Base-by-base conservation (phyloP, 176 grass and related monocot genomes). In the Carex myosuroides region DNA sequence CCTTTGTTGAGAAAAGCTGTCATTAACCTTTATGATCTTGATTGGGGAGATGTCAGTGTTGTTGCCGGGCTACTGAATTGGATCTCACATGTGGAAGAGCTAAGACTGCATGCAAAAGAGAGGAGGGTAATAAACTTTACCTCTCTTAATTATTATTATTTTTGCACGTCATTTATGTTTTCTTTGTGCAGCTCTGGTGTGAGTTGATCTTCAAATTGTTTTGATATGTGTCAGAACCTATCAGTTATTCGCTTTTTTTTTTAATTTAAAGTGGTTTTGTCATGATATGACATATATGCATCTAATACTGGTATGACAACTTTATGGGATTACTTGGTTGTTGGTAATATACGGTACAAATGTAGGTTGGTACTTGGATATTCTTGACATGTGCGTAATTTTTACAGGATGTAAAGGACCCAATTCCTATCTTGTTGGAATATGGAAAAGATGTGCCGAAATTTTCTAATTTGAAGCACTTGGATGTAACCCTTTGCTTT, bases 381-480 rank as follows among this genome's bases (percentile, higher is more conserved):
- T 48, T 73, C n/a, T 46, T n/a, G 16, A 77, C 11, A 21, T 10
- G 52, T 53, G 12, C 11, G 39, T 52, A 3, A 50, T 12, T 13
- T 77, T 33, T 22, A 69, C 26, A 80, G 76, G 3, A 59, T 50
- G 48, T 33, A 6, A 10, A 58, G 3, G 33, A 35, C 17, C 76
- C 54, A 80, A 33, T 80, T 60, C 76, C 24, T 35, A 80, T 58
- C 29, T 57, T 80, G 56, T 8, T 59, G 48, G 53, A 79, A 33
- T 13, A 4, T 8, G 53, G 12, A 8, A 79, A 10, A 56, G 54
- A 39, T 14, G 4, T 42, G 17, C 50, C 74, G 2, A 79, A 33
- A 14, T 60, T 79, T 79, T 13, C 42, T 79, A 58, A 57, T 59
- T 22, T 79, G n/a, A 79, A 79, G 50, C 56, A 33, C 4, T 80